Base-by-base conservation (phyloP, 2,329 filamentous ascomycete species). In the Alternaria burnsii region DNA sequence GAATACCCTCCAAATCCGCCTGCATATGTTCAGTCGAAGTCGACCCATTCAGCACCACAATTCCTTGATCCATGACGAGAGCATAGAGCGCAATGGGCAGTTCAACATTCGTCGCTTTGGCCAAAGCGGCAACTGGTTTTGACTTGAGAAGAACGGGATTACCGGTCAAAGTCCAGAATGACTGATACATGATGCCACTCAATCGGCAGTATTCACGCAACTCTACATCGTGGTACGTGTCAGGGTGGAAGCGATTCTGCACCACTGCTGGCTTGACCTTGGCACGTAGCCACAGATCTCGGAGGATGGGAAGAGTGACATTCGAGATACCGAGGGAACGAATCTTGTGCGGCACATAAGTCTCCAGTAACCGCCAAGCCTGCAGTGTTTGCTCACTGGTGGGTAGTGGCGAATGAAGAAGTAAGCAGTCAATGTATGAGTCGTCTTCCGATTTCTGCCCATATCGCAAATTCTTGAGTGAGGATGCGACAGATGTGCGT, bases 311-410 rank as follows among this genome's bases (percentile, higher is more conserved):
- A 2, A 90, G 78, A n/a, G 82, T 80, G n/a, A 86, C 85, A 76
- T 95, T 95, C 55, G 90, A 93, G 56, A 95, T 89, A 41, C 92
- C 92, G 8, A 95, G 81, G 30, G 87, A 83, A 41, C 87, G 87
- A 63, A 94, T 87, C 43, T 76, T 77, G 67, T 84, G 73, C 0
- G 91, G 90, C 1, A 92, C 88, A 70, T 89, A 92, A 4, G 83
- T 79, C 71, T 91, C 86, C 14, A 94, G 82, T 0, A 86, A 79
- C 22, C 79, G 78, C 91, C 91, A 94, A 10, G 88, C 91, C 57
- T 85, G 81, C 28, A 89, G 70, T 0, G 91, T 88, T 62, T 85
- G 77, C 2, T 79, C 72, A 32, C 83, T 70, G 0, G 82, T 84
- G 1, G 79, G 78, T 26, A 87, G 74, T 1, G 87, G 86, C 0